Conservation (phyloP, 805 yeast species). For the Starmerella stigmatis region DNA sequence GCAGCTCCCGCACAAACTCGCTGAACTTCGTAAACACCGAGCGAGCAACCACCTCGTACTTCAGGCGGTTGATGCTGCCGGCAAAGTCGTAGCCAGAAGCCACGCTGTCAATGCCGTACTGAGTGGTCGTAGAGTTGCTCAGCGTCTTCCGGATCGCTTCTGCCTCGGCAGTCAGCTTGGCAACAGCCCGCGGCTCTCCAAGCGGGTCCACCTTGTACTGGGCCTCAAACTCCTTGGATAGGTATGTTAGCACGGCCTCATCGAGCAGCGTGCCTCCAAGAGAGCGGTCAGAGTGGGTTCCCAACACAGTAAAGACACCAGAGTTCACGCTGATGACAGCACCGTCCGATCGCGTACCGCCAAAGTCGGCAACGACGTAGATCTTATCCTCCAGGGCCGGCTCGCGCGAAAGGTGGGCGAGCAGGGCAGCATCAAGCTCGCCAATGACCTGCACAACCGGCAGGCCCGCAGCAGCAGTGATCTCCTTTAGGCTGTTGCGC, state of each 20-base stretch:
- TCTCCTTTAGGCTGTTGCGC: constrained; percentile 48
- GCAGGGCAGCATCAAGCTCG: constrained; percentile 85
- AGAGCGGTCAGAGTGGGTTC: constrained; percentile 69
- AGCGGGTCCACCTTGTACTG: constrained; percentile 73
- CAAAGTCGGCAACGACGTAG: constrained; percentile 89
- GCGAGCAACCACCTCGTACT: constrained; percentile 82
- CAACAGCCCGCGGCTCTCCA: constrained; percentile 68
- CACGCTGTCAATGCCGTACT: constrained; percentile 87
- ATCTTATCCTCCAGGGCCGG: constrained; percentile 47
- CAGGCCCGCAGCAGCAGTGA: constrained; percentile 63
- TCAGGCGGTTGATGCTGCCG: constrained; percentile 82
- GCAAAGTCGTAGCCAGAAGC: constrained; percentile 93
- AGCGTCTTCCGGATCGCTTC: constrained; percentile 81
- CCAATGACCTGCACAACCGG: constrained; percentile 75
- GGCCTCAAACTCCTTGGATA: constrained; percentile 90
- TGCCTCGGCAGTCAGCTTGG: constrained; percentile 77
- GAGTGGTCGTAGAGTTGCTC: constrained; percentile 77
- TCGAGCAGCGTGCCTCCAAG: constrained; percentile 88
- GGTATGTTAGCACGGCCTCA: constrained; percentile 63
- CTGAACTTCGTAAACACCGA: constrained; percentile 65
- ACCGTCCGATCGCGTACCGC: constrained; percentile 91
- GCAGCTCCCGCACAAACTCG: constrained; percentile 60
- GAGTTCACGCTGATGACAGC: constrained; percentile 90
- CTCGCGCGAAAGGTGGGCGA: constrained; percentile 59
- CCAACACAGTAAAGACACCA: constrained; percentile 79